Percentiles rank a stretch among this genome's conserved stretches.
These are phyloP conservation scores for Cladosporium sp. DNA, from an alignment of 2,329 filamentous ascomycete genomes.

Conservation along the genomic window DNA sequence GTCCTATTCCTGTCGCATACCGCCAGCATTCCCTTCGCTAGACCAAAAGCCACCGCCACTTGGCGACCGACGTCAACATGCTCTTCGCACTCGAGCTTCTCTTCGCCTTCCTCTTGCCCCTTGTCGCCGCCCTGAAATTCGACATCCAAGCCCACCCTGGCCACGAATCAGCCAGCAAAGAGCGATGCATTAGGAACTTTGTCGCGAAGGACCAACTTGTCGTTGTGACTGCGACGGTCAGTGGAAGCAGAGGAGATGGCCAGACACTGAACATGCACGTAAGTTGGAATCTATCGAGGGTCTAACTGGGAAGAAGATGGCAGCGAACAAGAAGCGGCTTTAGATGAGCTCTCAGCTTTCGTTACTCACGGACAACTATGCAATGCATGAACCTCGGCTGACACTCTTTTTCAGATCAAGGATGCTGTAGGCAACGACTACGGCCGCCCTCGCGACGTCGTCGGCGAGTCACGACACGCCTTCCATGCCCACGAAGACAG, in stretches of 20 bases:
- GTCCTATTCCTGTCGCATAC: conserved; percentile 1
- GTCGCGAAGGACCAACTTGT: conserved; percentile 88
- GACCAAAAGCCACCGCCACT: not conserved
- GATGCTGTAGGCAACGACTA: conserved; percentile 97
- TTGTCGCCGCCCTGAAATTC: conserved; percentile 76
- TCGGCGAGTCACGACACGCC: conserved; percentile 84
- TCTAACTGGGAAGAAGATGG: not conserved
- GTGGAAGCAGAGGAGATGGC: conserved; percentile 84
- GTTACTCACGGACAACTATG: too few relatives aligned
- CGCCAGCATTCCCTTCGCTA: not conserved
- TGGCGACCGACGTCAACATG: conserved; percentile 3
- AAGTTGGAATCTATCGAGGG: conserved; percentile 34
- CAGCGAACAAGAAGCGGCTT: not conserved
- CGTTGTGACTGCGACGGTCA: conserved; percentile 85
- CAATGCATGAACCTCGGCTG: not conserved
- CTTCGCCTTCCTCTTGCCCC: conserved; percentile 37
- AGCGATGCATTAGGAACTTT: conserved; percentile 95
- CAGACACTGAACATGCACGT: conserved; percentile 94
- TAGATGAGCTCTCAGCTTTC: not conserved
- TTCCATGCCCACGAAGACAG: conserved; percentile 92
- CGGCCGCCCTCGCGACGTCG: conserved; percentile 82
- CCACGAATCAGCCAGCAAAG: conserved; percentile 60
- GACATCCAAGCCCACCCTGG: conserved; percentile 70
- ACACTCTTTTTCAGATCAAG: conserved; percentile 63
- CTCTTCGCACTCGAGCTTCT: conserved; percentile 30